Evolutionary conservation across 495 filamentous ascomycete species (phyloP).

Genomic region (Talaromyces adpressus): DNA sequence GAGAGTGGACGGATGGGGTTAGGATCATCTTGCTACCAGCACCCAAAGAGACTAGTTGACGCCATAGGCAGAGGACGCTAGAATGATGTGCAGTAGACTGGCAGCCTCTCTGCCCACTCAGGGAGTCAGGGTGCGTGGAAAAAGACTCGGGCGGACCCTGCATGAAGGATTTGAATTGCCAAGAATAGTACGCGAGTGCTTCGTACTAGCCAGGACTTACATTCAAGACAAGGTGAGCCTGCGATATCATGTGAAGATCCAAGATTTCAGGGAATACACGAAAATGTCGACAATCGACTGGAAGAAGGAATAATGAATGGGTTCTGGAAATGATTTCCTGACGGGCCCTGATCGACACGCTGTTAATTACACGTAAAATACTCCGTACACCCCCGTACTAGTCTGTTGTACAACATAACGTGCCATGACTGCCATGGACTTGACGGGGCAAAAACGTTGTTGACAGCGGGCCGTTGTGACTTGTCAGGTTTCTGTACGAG

Average conservation of each 20-base stretch:
- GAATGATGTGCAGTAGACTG: conserved; percentile 4
- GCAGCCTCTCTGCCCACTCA: not conserved
- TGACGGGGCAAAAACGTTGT: conserved; percentile 4
- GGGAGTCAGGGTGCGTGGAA: not conserved
- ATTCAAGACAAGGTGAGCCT: not conserved
- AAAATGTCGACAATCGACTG: not conserved
- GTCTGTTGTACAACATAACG: not conserved
- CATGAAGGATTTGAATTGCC: not conserved
- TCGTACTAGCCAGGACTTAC: not conserved
- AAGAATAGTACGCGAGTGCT: not conserved
- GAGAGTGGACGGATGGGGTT: not conserved
- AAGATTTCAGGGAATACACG: not conserved
- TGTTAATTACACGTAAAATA: not conserved
- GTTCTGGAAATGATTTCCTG: conserved; percentile 1
- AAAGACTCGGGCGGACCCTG: conserved; percentile 3
- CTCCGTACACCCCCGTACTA: not conserved
- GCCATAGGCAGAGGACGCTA: not conserved
- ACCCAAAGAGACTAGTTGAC: not conserved
- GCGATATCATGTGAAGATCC: not conserved
- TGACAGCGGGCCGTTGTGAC: conserved; percentile 5
- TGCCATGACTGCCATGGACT: not conserved
- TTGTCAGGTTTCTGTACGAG: not conserved
- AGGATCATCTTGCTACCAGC: not conserved
- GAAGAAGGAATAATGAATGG: not conserved
- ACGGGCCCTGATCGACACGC: not conserved